A percentile compares a stretch with the other conserved stretches of the same genome.
phyloP scores from a whole-genome alignment of 2,329 filamentous ascomycete species.

The Pseudocercospora fuligena region DNA sequence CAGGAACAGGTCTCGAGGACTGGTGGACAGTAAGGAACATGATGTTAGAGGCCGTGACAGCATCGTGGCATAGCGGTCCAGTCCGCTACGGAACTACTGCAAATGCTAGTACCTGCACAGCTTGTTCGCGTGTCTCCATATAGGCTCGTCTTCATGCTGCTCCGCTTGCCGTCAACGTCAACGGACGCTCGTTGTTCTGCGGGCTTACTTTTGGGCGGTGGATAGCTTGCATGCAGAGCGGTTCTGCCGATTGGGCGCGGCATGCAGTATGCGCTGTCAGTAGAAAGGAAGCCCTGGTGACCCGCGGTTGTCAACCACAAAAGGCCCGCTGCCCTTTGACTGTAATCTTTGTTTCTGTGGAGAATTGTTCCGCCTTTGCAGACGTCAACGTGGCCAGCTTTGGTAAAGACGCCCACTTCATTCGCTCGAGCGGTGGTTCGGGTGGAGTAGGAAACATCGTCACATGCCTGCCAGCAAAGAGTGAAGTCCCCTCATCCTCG shows the following conservation, averaged over 20 bases:
- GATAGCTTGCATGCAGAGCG: constrained; percentile 18
- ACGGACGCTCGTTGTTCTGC: constrained; percentile 12
- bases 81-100: constrained; percentile 21
- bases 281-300: constrained; percentile 9
- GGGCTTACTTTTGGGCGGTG: constrained; percentile 22
- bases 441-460: background rate
- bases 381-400: background rate
- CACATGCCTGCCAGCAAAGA: background rate
- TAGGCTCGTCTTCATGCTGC: constrained; percentile 19
- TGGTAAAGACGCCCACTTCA: background rate
- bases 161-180: constrained; percentile 21
- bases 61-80: constrained; percentile 9
- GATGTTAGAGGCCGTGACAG: constrained; percentile 8
- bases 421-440: background rate
- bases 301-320: background rate
- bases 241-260: constrained; percentile 26
- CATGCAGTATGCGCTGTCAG: constrained; percentile 29
- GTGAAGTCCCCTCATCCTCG: background rate
- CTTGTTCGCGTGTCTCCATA: constrained; percentile 26
- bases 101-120: constrained; percentile 25
- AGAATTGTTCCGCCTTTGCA: background rate
- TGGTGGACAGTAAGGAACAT: constrained; percentile 16
- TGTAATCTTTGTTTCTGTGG: background rate
- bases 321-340: background rate
- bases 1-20: constrained; percentile 14